These are phyloP conservation scores for Apostasia shenzhenica DNA, from an alignment of 106 monocot species.

Conservation along the genomic window DNA sequence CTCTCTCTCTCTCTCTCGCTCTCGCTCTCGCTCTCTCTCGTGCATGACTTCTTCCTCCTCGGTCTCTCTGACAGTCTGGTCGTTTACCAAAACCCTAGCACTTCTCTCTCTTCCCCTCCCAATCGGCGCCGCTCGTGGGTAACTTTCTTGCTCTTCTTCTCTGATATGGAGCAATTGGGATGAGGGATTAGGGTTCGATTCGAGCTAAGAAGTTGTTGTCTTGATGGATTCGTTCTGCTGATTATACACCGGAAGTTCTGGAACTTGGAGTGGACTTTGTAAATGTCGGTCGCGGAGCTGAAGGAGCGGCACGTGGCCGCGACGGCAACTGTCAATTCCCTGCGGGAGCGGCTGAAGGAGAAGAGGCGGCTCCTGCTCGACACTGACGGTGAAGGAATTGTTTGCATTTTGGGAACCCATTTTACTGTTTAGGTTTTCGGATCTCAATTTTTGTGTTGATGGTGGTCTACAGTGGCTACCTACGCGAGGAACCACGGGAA, in stretches of 20 bases:
- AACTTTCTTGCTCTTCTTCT: no score
- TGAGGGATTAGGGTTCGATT: background rate
- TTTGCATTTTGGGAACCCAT: background rate
- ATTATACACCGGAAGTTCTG: background rate
- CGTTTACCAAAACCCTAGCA: no score
- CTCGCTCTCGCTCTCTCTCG: no score
- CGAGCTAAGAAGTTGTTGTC: background rate
- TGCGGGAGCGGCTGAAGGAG: slow-evolving; percentile 59
- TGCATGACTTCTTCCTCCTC: no score
- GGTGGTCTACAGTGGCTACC: slow-evolving; percentile 42
- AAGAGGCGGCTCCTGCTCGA: slow-evolving; percentile 66
- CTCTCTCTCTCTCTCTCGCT: no score
- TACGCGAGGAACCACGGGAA: slow-evolving; percentile 62
- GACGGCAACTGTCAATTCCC: slow-evolving; percentile 57
- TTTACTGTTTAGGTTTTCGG: background rate
- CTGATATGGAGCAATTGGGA: background rate
- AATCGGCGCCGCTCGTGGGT: no score
- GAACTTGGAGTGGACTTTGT: background rate
- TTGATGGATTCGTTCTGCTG: background rate
- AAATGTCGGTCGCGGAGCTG: slow-evolving; percentile 73
- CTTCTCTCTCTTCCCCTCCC: no score
- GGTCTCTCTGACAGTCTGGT: no score
- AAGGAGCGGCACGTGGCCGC: slow-evolving; percentile 73
- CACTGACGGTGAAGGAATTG: slow-evolving; percentile 51
- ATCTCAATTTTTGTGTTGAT: background rate